Conservation (phyloP, 768 basidiomycete genomes). For the Hygrophoropsis aurantiaca region DNA sequence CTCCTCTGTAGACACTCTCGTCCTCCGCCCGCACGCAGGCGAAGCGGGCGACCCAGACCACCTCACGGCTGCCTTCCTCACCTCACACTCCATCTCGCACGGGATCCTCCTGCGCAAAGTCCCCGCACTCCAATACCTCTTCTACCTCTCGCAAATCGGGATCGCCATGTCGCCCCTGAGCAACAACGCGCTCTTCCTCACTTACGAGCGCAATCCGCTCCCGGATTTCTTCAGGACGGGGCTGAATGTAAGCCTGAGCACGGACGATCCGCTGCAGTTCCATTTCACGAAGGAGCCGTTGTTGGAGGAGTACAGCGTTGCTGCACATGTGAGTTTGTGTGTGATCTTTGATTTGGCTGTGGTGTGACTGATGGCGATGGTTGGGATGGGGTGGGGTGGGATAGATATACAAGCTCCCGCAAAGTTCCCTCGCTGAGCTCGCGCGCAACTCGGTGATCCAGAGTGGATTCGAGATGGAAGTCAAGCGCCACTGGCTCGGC, state of each 20-base stretch:
- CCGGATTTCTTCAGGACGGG: conserved; percentile 97
- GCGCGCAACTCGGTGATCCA: conserved; percentile 98
- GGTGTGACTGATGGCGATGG: no score
- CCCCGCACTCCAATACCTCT: conserved; percentile 94
- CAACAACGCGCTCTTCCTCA: conserved; percentile 96
- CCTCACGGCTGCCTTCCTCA: conserved; percentile 92
- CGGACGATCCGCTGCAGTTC: conserved; percentile 95
- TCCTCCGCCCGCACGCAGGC: conserved; percentile 93
- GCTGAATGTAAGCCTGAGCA: conserved; percentile 93
- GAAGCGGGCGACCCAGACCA: conserved; percentile 99
- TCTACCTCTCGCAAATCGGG: conserved; percentile 97
- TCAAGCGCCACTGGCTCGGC: conserved; percentile 95
- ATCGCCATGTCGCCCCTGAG: conserved; percentile 98
- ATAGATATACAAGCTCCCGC: conserved; percentile 95
- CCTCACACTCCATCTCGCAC: conserved; percentile 97
- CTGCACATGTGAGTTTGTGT: conserved; percentile 73
- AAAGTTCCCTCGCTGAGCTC: conserved; percentile 91
- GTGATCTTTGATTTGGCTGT: no score
- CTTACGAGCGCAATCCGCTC: conserved; percentile 95
- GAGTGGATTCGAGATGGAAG: conserved; percentile 97
- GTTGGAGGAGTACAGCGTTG: conserved; percentile 96
- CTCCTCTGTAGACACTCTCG: conserved; percentile 76
- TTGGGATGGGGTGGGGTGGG: no score
- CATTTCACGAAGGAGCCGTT: conserved; percentile 99
- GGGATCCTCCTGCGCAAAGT: conserved; percentile 98